Evolutionary conservation across 1,284 basidiomycete genomes (phyloP).

Genomic region (Cryptococcus sp.): DNA sequence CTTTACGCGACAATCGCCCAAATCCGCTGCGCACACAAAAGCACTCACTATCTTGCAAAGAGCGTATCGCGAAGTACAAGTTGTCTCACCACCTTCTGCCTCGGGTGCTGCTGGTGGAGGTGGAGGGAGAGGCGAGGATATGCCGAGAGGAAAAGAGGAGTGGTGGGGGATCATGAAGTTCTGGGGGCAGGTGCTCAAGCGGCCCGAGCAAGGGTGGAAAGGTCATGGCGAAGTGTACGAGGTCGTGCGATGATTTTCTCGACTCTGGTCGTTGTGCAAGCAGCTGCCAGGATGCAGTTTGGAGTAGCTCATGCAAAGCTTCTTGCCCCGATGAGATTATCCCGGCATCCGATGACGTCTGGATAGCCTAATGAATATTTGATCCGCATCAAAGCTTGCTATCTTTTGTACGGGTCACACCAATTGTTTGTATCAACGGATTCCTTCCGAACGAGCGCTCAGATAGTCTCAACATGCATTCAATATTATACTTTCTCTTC

Average conservation of each 20-base stretch:
- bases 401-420: no score
- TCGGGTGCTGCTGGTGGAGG: slow-evolving; percentile 38
- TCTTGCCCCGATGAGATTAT: no score
- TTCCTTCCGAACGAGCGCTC: no score
- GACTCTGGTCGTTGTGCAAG: background rate
- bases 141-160: slow-evolving; percentile 74
- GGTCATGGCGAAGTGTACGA: slow-evolving; percentile 72
- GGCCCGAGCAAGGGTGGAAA: slow-evolving; percentile 53
- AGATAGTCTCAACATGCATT: background rate
- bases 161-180: slow-evolving; percentile 83
- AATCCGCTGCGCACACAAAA: slow-evolving; percentile 52
- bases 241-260: slow-evolving; percentile 53
- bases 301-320: no score
- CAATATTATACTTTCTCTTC: no score
- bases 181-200: slow-evolving; percentile 71
- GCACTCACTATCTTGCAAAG: slow-evolving; percentile 60
- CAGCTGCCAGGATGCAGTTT: no score
- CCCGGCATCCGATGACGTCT: no score
- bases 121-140: slow-evolving; percentile 58
- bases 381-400: no score
- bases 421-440: no score
- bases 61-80: slow-evolving; percentile 60
- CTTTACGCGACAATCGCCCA: slow-evolving; percentile 59
- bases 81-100: slow-evolving; percentile 39
- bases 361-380: no score